Conservation (phyloP, 768 basidiomycete genomes). For the Hygrophoropsis aurantiaca region DNA sequence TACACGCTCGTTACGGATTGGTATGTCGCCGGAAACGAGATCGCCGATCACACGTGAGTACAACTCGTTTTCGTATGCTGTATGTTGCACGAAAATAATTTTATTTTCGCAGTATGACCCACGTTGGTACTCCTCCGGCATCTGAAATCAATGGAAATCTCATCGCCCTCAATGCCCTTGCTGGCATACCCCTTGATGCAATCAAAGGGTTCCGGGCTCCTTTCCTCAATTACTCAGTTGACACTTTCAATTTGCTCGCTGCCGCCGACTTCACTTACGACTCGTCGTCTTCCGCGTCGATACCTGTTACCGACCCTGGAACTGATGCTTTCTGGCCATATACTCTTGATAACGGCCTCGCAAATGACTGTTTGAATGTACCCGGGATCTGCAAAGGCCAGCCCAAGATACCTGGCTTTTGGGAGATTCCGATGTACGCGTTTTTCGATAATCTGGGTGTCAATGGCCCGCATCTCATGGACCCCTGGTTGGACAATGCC, state of each 20-base stretch:
- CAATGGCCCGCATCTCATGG: conserved; percentile 70
- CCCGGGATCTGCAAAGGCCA: conserved; percentile 61
- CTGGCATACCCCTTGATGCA: conserved; percentile 66
- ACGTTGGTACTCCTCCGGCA: conserved; percentile 59
- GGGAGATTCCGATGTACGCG: conserved; percentile 86
- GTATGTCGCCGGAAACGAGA: conserved; percentile 82
- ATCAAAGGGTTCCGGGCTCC: conserved; percentile 80
- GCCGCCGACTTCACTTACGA: conserved; percentile 70
- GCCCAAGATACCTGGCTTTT: conserved; percentile 73
- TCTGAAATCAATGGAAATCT: conserved; percentile 79
- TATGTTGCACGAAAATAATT: neutral
- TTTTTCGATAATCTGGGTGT: conserved; percentile 62
- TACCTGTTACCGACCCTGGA: conserved; percentile 61
- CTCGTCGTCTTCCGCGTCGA: conserved; percentile 56
- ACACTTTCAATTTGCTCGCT: conserved; percentile 60
- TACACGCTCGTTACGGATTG: conserved; percentile 77
- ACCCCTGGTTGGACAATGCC: conserved; percentile 74
- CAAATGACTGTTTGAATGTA: conserved; percentile 69
- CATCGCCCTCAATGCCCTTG: conserved; percentile 73
- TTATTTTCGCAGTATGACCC: conserved; percentile 69
- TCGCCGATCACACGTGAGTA: conserved; percentile 73
- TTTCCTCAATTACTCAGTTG: conserved; percentile 62
- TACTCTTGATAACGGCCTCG: conserved; percentile 76
- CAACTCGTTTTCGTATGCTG: conserved; percentile 6
- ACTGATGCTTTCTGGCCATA: conserved; percentile 87